phyloP scores from a whole-genome alignment of 352 stramenopile genomes.

The Vaucheria bursata region DNA sequence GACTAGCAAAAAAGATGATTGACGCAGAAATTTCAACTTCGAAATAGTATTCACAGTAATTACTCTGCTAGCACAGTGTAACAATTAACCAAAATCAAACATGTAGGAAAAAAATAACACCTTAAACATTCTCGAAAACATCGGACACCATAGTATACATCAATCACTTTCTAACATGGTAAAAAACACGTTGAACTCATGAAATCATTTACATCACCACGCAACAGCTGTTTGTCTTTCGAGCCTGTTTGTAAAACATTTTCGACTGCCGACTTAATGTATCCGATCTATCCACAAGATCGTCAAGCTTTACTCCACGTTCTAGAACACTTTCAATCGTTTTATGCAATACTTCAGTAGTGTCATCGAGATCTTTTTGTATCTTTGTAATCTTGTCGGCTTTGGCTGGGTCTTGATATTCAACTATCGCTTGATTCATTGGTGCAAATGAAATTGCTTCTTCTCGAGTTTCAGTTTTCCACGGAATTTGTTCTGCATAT shows the following conservation, averaged over 20 bases:
- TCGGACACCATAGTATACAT: no score
- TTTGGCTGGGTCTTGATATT: conserved; percentile 90
- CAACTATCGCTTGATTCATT: conserved; percentile 78
- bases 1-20: no score
- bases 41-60: no score
- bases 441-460: conserved; percentile 76
- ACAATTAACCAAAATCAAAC: no score
- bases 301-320: conserved; percentile 95
- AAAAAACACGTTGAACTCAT: no score
- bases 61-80: no score
- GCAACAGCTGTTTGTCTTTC: conserved; percentile 98
- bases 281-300: conserved; percentile 95
- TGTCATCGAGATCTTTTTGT: conserved; percentile 98
- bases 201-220: no score
- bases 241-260: conserved; percentile 99
- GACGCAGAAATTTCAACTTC: no score
- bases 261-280: conserved; percentile 96
- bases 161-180: no score
- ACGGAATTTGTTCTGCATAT: conserved; percentile 60
- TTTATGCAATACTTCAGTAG: conserved; percentile 95
- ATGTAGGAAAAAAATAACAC: no score
- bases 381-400: conserved; percentile 99
- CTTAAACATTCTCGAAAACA: no score
- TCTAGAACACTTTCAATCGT: conserved; percentile 98
- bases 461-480: conserved; percentile 45